These are phyloP conservation scores for Camellia granthamiana DNA, from an alignment of 148 eudicot species.

Conservation along the genomic window DNA sequence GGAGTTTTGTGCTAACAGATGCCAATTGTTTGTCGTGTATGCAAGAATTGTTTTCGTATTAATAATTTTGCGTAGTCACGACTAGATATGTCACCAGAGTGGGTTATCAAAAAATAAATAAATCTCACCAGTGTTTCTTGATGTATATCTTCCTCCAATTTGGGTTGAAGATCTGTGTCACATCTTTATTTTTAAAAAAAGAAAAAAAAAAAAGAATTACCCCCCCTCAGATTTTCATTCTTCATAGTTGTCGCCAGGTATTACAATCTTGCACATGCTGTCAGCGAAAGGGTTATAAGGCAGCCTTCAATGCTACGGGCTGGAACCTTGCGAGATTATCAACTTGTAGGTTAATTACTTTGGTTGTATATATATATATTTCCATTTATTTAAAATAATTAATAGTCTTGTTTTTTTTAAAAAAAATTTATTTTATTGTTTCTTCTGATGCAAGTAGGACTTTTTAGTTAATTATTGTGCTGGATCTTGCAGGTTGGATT, in stretches of 20 bases:
- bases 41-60: conserved; percentile 1
- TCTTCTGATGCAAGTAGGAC: conserved; percentile 10
- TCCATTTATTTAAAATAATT: not conserved
- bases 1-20: not conserved
- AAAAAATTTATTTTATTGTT: not conserved
- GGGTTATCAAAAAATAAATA: no score
- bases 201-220: no score
- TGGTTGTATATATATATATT: not conserved
- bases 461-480: conserved; percentile 19
- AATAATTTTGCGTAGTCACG: conserved; percentile 1
- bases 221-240: not conserved
- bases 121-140: not conserved
- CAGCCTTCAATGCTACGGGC: conserved; percentile 94
- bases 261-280: conserved; percentile 96
- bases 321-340: conserved; percentile 96
- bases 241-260: conserved; percentile 51
- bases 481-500: conserved; percentile 77
- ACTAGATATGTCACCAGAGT: not conserved
- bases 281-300: conserved; percentile 86
- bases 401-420: not conserved
- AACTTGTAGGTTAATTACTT: conserved; percentile 64
- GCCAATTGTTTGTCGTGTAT: not conserved
- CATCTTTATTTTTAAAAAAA: not conserved
- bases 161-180: not conserved
- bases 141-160: not conserved